A percentile compares a stretch with the other conserved stretches of the same genome.
phyloP scores from a whole-genome alignment of 352 stramenopile species.

The Peronospora farinosa region DNA sequence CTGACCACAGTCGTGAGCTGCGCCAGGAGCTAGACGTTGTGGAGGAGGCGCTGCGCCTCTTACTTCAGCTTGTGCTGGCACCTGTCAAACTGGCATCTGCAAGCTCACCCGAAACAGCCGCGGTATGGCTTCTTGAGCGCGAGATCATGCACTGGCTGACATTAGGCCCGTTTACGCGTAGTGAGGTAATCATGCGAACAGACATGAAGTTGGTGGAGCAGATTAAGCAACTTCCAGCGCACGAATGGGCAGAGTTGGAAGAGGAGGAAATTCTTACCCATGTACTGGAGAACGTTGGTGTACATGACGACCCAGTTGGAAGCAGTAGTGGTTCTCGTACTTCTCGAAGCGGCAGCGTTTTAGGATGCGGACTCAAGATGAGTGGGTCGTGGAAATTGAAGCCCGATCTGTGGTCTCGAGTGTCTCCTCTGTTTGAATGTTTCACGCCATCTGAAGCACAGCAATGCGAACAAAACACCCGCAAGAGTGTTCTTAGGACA shows the following conservation, averaged over 20 bases:
- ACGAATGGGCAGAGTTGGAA: conserved; percentile 54
- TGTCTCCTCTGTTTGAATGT: conserved; percentile 69
- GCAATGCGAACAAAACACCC: conserved; percentile 68
- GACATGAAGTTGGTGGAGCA: conserved; percentile 74
- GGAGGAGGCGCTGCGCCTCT: conserved; percentile 56
- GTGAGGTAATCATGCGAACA: conserved; percentile 53
- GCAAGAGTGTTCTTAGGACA: conserved; percentile 29
- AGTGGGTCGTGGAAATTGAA: conserved; percentile 62
- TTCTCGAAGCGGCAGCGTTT: conserved; percentile 23
- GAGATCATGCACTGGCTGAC: conserved; percentile 77
- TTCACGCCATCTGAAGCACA: conserved; percentile 71
- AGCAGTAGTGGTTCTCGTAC: conserved; percentile 16
- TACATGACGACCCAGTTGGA: conserved; percentile 45
- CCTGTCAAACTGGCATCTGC: conserved; percentile 44
- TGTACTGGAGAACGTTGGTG: conserved; percentile 53
- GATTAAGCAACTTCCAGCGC: conserved; percentile 48
- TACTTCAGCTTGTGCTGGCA: conserved; percentile 54
- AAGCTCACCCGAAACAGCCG: conserved; percentile 23
- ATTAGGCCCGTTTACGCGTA: conserved; percentile 59
- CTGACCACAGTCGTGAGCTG: conserved; percentile 20
- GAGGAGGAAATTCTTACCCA: conserved; percentile 75
- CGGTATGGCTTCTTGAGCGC: conserved; percentile 49
- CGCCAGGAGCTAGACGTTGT: conserved; percentile 47
- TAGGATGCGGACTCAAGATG: conserved; percentile 65
- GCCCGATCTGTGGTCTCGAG: conserved; percentile 39